phyloP scores from a whole-genome alignment of 148 eudicot species.

The Nepenthes gracilis region DNA sequence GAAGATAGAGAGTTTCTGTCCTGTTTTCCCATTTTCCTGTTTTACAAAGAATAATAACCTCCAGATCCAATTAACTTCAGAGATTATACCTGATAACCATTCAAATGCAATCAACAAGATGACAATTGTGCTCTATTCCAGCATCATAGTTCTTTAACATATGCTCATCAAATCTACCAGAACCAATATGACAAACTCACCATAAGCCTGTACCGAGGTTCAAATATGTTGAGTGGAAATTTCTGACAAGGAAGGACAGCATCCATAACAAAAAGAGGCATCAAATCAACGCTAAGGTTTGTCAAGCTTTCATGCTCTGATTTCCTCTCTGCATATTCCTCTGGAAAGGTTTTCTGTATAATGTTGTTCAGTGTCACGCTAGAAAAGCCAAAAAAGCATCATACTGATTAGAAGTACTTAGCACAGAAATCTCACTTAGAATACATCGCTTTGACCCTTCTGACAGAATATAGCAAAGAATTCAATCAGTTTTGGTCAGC shows the following conservation, averaged over 20 bases:
- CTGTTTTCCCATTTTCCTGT: no score
- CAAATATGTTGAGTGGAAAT: constrained; percentile 83
- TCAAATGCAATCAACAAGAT: no score
- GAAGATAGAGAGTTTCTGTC: no score
- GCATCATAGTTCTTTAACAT: no score
- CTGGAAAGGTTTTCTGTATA: constrained; percentile 75
- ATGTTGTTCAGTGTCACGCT: constrained; percentile 95
- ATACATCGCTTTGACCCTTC: background rate
- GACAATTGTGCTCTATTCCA: no score
- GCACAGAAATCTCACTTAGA: background rate
- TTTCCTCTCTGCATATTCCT: constrained; percentile 85
- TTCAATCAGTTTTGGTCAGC: background rate
- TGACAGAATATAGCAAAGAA: background rate
- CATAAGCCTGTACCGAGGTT: constrained; percentile 99
- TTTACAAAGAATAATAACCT: no score
- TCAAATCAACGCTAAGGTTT: constrained; percentile 60
- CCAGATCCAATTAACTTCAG: no score
- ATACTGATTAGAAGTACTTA: background rate
- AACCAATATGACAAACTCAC: constrained; percentile 23
- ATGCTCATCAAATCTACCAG: background rate
- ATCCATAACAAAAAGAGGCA: constrained; percentile 99
- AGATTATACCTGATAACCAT: no score
- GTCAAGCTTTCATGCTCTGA: constrained; percentile 60
- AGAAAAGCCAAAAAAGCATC: constrained; percentile 15
- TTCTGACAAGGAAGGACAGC: constrained; percentile 85